Evolutionary conservation across 495 filamentous ascomycete species (phyloP).

Genomic region (Lasiosphaeriaceae sp.): DNA sequence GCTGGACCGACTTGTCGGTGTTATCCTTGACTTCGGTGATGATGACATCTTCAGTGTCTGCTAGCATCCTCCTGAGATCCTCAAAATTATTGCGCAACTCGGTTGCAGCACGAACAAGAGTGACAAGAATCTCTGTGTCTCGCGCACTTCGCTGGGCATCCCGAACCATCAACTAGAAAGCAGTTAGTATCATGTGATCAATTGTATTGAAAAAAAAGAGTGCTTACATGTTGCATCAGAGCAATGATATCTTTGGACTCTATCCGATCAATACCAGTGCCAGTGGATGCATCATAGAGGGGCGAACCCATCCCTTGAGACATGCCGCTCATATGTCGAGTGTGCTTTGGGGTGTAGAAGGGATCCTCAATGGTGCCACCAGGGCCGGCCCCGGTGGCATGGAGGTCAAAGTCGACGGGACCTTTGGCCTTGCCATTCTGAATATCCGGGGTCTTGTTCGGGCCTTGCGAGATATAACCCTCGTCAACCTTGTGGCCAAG

Average conservation of each 20-base stretch:
- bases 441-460: slow-evolving; percentile 61
- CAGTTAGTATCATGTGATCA: not conserved
- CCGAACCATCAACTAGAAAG: slow-evolving; percentile 76
- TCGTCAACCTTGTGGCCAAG: slow-evolving; percentile 60
- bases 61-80: slow-evolving; percentile 89
- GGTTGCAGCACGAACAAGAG: slow-evolving; percentile 86
- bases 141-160: slow-evolving; percentile 95
- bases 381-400: slow-evolving; percentile 42
- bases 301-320: slow-evolving; percentile 87
- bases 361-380: slow-evolving; percentile 50
- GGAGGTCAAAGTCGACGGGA: slow-evolving; percentile 50
- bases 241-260: slow-evolving; percentile 97
- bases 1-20: slow-evolving; percentile 78
- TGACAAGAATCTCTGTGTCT: slow-evolving; percentile 95
- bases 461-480: slow-evolving; percentile 85
- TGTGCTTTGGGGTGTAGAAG: slow-evolving; percentile 56
- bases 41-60: slow-evolving; percentile 78
- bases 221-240: slow-evolving; percentile 88
- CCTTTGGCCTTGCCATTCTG: slow-evolving; percentile 50
- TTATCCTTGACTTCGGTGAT: slow-evolving; percentile 79
- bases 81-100: slow-evolving; percentile 98
- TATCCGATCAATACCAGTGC: slow-evolving; percentile 84
- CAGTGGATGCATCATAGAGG: slow-evolving; percentile 86
- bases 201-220: not conserved
- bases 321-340: slow-evolving; percentile 77